Base-by-base conservation (phyloP, 139 green algal species). In the Chlamydomonas incerta region DNA sequence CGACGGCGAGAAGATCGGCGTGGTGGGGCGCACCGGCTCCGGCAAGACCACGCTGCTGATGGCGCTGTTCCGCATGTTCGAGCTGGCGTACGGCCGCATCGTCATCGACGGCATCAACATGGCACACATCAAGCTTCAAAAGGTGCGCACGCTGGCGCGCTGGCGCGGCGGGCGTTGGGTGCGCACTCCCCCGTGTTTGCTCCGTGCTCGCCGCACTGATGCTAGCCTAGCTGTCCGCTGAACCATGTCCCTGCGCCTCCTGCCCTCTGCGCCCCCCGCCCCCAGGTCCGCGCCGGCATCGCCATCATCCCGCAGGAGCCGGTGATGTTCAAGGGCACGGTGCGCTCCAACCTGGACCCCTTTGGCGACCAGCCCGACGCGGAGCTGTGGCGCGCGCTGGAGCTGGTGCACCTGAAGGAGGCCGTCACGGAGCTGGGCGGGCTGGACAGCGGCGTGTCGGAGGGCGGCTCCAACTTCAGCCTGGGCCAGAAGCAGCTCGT, bases 401-500 rank as follows among this genome's bases (percentile, higher is more conserved):
- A 85, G 28, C 72, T 89, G 88, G 88, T 90, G 80, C 89, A 93
- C 87, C 50, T 91, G 29, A 90, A 89, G 80, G 62, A 90, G 74
- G 87, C 82, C 0, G 82, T 88, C 90, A 47, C 92, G 89, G 92
- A 88, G 76, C 68, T 93, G 79, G 87, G 88, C 31, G 96, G 96
- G 37, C 87, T 99, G 83, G 94, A 97, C 82, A 88, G 91, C 0
- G 41, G 58, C 23, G 92, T 99, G 70, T 79, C 90, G 26, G 96
- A 99, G 89, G 96, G 95, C 65, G 97, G 97, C 74, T 92, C 91
- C 46, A 98, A 98, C 90, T 96, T 99, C 73, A 93, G 81, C 2
- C 83, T 95, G 47, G 97, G 97, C 0, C 96, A 99, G 92, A 94
- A 96, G 87, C 97, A 99, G 93, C 95, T 99, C 73, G 89, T 99